Conservation (phyloP, 164 flowering plant genomes). For the Vitis amurensis region DNA sequence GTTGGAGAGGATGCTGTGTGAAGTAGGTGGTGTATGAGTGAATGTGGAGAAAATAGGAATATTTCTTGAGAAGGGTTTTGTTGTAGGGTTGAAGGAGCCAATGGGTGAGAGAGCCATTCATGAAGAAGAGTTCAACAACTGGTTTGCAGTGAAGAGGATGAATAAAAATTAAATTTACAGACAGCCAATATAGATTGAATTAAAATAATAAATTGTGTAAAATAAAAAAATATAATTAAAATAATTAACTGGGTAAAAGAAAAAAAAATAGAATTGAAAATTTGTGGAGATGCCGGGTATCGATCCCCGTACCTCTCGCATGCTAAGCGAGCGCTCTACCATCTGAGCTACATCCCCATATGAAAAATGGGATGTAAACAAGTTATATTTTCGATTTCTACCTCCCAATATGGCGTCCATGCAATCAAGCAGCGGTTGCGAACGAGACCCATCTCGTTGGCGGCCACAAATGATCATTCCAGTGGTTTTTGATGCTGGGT, state of each 20-base stretch:
- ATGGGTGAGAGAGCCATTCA: constrained; percentile 7
- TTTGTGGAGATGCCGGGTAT: constrained; percentile 81
- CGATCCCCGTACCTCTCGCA: constrained; percentile 99
- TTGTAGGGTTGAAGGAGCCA: background rate
- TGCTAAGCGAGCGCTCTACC: constrained; percentile 99
- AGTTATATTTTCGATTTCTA: too few species aligned
- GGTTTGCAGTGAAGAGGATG: background rate
- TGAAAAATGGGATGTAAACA: too few species aligned
- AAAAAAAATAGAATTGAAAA: too few species aligned
- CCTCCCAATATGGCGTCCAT: too few species aligned
- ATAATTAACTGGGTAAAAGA: too few species aligned
- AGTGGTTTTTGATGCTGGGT: too few species aligned
- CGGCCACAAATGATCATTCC: too few species aligned
- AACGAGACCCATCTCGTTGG: too few species aligned
- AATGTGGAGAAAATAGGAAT: background rate
- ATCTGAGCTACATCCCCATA: constrained; percentile 94
- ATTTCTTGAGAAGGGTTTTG: background rate
- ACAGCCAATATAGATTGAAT: too few species aligned
- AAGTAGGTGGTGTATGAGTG: background rate
- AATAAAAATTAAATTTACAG: too few species aligned
- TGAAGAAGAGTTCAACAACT: background rate
- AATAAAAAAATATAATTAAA: background rate
- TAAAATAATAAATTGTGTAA: background rate
- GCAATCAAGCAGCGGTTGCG: too few species aligned
- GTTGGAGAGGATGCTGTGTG: background rate